These are phyloP conservation scores for Echium plantagineum DNA, from an alignment of 257 asterid species.

Conservation along the genomic window DNA sequence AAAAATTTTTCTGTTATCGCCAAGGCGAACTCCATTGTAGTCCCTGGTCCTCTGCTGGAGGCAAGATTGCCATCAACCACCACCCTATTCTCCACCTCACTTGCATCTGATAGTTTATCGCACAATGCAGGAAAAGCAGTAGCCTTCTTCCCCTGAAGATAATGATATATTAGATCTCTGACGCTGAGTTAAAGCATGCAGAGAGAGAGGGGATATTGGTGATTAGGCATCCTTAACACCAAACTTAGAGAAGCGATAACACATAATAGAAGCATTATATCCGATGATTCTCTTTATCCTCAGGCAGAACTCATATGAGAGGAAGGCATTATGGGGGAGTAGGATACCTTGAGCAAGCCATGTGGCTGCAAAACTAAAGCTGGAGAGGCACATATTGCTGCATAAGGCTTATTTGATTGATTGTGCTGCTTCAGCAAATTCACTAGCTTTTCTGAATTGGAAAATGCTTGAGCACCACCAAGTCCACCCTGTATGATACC, in stretches of 20 bases:
- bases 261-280: too few species aligned
- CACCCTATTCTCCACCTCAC: conserved; percentile 71
- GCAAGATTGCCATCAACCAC: conserved; percentile 82
- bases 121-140: conserved; percentile 88
- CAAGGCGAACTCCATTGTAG: conserved; percentile 75
- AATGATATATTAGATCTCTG: background rate
- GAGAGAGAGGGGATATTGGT: background rate
- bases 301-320: too few species aligned
- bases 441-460: conserved; percentile 61
- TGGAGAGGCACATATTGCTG: conserved; percentile 97
- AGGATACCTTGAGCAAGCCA: conserved; percentile 67
- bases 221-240: too few species aligned
- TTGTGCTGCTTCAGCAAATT: conserved; percentile 68
- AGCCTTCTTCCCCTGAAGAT: conserved; percentile 74
- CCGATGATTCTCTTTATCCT: too few species aligned
- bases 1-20: conserved; percentile 59
- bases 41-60: conserved; percentile 96
- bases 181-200: background rate
- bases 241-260: too few species aligned
- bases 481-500: conserved; percentile 64
- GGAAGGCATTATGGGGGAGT: background rate
- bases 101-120: conserved; percentile 60
- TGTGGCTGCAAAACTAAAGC: conserved; percentile 83
- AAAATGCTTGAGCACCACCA: conserved; percentile 90
- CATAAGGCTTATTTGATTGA: conserved; percentile 54